Conservation (phyloP, 2,329 filamentous ascomycete species). For the Cytospora leucostoma region DNA sequence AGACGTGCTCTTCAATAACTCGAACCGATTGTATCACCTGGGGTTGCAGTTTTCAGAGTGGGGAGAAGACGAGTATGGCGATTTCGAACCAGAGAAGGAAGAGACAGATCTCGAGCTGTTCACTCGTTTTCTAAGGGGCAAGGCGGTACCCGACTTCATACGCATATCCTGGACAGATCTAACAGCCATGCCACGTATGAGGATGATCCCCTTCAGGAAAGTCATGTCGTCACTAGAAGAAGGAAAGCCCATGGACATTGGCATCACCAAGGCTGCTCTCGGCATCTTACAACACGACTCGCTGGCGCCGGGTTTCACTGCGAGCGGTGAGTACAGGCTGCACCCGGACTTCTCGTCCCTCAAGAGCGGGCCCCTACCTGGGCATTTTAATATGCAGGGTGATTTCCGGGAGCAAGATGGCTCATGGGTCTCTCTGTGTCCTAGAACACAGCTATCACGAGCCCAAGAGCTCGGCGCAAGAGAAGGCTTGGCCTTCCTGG, state of each 20-base stretch:
- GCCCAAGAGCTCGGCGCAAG: conserved; percentile 53
- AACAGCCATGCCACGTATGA: conserved; percentile 66
- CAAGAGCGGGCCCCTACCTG: conserved; percentile 56
- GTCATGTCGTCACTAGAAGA: conserved; percentile 51
- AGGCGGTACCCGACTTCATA: conserved; percentile 62
- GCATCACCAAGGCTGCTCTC: conserved; percentile 65
- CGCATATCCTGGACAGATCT: conserved; percentile 79
- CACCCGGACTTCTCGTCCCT: conserved; percentile 67
- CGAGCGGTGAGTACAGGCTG: conserved; percentile 67
- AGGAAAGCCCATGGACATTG: conserved; percentile 50
- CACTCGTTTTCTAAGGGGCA: conserved; percentile 46
- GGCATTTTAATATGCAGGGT: conserved; percentile 66
- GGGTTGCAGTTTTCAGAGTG: conserved; percentile 45
- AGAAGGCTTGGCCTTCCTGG: conserved; percentile 58
- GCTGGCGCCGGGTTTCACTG: conserved; percentile 52
- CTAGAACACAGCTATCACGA: conserved; percentile 62
- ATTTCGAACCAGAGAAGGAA: conserved; percentile 22
- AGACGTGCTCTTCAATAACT: conserved; percentile 74
- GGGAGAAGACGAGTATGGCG: conserved; percentile 30
- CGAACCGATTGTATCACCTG: conserved; percentile 73
- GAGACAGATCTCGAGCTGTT: conserved; percentile 41
- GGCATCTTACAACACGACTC: conserved; percentile 69
- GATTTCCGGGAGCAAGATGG: conserved; percentile 64
- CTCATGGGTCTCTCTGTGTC: conserved; percentile 57
- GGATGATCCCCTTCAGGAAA: conserved; percentile 66